These are phyloP conservation scores for Arctium minus DNA, from an alignment of 129 eudicot genomes.

Conservation along the genomic window DNA sequence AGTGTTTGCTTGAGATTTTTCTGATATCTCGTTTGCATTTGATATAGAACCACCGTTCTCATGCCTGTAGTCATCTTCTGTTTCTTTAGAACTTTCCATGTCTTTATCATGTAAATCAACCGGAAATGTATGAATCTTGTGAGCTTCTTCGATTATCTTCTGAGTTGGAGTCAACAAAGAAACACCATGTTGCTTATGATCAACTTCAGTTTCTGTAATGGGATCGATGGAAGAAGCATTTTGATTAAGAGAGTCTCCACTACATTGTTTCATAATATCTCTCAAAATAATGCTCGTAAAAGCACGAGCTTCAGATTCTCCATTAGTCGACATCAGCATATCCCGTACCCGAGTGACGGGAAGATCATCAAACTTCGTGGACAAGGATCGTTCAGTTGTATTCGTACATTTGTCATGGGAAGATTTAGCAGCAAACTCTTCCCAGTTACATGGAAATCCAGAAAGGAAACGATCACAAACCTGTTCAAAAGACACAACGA, in stretches of 20 bases:
- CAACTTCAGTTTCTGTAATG: not conserved
- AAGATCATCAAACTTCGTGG: conserved; percentile 28
- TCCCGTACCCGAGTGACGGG: conserved; percentile 39
- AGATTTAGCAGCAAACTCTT: conserved; percentile 36
- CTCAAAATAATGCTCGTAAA: conserved; percentile 19
- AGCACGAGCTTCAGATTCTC: conserved; percentile 20
- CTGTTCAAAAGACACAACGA: conserved; percentile 27
- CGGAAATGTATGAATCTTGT: not conserved
- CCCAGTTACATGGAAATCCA: conserved; percentile 71
- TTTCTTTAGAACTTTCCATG: not conserved
- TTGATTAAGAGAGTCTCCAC: not conserved
- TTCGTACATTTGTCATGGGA: conserved; percentile 16
- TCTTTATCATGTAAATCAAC: not conserved
- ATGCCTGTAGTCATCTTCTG: not conserved
- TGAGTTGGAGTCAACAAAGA: conserved; percentile 5
- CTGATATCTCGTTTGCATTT: not conserved
- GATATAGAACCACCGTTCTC: not conserved
- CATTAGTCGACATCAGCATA: conserved; percentile 30
- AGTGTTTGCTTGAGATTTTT: not conserved
- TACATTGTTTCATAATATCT: conserved; percentile 21
- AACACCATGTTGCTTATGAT: not conserved
- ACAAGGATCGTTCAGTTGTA: not conserved
- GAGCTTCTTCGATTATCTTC: not conserved
- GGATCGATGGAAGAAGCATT: conserved; percentile 1
- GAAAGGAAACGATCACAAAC: conserved; percentile 40